Base-by-base conservation (phyloP, 2,329 filamentous ascomycete species). In the Alternaria gaisen region DNA sequence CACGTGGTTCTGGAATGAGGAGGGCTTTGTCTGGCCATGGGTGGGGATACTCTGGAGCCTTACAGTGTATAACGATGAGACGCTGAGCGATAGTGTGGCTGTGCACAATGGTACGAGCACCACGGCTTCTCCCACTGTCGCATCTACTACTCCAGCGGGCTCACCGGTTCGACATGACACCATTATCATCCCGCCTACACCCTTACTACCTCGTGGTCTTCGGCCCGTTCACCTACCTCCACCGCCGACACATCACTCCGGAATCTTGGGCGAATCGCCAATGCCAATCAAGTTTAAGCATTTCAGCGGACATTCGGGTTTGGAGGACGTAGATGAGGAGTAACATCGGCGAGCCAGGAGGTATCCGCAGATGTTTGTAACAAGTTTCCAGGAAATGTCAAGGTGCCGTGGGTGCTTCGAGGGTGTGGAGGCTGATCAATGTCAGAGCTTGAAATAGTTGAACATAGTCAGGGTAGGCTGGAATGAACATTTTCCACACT, bases 11-110 rank as follows among this genome's bases (percentile, higher is more conserved):
- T 63, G 60, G 60, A 28, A 63, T 6, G 56, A 56, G 8, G 46
- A 51, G 7, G 56, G 57, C 28, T 60, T 51, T 11, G 52, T 63
- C 4, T 60, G 60, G 56, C 60, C 53, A 5, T 63, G 60, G 60
- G 41, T 60, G 24, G 32, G 32, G 12, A 36, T 53, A 36, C 56
- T 63, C 8, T 63, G 56, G 60, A 26, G 50, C 16, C 4, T 36
- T 6, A 54, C 47, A 1, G 47, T 51, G 9, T 59, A 60, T 3
- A 32, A 32, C 16, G 56, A 63, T 4, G 50, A 55, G 22, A 38
- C 42, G 3, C 10, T 46, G 24, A 26, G 34, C 16, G 50, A 61
- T 10, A 36, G 36, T 14, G 14, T 38, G 12, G 11, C 28, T 9
- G 14, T 22, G 5, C 22, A 47, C 16, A 8, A 16, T 11, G 28